These are phyloP conservation scores for Cystobasidium sp. DNA, from an alignment of 1,284 basidiomycete genomes.

Conservation along the genomic window DNA sequence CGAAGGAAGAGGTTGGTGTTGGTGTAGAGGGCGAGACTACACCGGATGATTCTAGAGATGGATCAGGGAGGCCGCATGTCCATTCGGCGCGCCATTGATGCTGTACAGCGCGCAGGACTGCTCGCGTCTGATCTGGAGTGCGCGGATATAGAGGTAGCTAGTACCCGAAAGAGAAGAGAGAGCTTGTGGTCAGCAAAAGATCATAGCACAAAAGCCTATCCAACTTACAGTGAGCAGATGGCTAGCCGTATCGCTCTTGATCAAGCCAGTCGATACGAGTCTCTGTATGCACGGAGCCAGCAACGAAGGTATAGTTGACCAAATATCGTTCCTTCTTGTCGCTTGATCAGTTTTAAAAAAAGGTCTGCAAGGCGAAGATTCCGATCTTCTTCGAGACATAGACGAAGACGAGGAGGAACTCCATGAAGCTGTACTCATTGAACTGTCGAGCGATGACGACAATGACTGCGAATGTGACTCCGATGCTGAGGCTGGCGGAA, in stretches of 20 bases:
- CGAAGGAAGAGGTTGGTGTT: constrained; percentile 13
- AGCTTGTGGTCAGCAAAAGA: no score
- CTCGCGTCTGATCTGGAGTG: constrained; percentile 56
- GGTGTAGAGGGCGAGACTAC: constrained; percentile 29
- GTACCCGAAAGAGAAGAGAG: no score
- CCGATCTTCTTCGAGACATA: constrained; percentile 32
- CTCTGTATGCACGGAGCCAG: constrained; percentile 58
- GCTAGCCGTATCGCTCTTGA: constrained; percentile 58
- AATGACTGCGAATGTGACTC: no score
- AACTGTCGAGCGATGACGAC: constrained; percentile 5
- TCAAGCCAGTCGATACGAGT: constrained; percentile 57
- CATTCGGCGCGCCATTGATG: constrained; percentile 57
- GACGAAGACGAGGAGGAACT: neutral
- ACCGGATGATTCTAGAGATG: neutral
- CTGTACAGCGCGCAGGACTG: constrained; percentile 56
- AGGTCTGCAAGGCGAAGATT: constrained; percentile 37
- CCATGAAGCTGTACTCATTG: neutral
- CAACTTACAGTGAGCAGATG: constrained; percentile 54
- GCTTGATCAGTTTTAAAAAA: neutral
- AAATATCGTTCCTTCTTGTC: constrained; percentile 53
- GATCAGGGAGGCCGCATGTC: constrained; percentile 53
- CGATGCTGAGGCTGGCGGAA: neutral
- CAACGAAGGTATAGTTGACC: constrained; percentile 56
- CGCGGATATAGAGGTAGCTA: constrained; percentile 58
- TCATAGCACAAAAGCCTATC: no score